Conservation (phyloP, 2,329 filamentous ascomycete genomes). For the Claviceps pusilla region DNA sequence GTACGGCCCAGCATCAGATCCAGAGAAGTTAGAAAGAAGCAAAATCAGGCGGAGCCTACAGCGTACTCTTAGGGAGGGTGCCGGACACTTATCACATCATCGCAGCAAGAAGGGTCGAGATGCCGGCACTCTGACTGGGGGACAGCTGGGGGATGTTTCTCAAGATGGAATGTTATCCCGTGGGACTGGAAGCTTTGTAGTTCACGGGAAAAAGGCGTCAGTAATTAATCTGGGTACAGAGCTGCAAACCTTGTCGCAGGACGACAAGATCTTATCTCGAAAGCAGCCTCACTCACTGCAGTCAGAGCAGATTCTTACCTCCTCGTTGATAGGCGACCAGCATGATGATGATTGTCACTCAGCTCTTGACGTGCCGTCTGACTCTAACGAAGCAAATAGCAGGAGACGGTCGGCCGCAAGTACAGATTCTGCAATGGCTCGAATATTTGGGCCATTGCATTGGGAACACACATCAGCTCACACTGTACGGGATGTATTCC, state of each 20-base stretch:
- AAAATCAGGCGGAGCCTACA: conserved; percentile 77
- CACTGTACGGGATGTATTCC: conserved; percentile 26
- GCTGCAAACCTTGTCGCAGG: conserved; percentile 60
- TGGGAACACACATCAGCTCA: conserved; percentile 43
- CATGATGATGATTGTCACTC: conserved; percentile 38
- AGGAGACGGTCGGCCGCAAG: conserved; percentile 49
- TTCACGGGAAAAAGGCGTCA: conserved; percentile 95
- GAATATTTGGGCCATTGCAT: conserved; percentile 48
- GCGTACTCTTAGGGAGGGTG: conserved; percentile 73
- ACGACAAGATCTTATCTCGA: conserved; percentile 54
- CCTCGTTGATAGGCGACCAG: conserved; percentile 19
- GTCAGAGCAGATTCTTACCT: conserved; percentile 18
- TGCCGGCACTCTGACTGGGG: conserved; percentile 7
- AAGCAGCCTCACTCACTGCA: conserved; percentile 28
- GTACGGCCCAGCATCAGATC: conserved; percentile 23
- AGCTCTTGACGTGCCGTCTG: conserved; percentile 28
- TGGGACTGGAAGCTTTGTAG: conserved; percentile 76
- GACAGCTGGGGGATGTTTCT: conserved; percentile 22
- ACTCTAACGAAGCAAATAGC: conserved; percentile 27
- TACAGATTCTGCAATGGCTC: conserved; percentile 50
- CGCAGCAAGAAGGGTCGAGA: conserved; percentile 67
- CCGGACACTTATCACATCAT: conserved; percentile 48
- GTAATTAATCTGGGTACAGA: conserved; percentile 95
- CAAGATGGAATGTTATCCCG: conserved; percentile 58
- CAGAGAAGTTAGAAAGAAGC: conserved; percentile 41